Percentiles rank a stretch among this genome's conserved stretches.
phyloP scores from a whole-genome alignment of 2,329 filamentous ascomycete genomes.

The Fusarium sp. region DNA sequence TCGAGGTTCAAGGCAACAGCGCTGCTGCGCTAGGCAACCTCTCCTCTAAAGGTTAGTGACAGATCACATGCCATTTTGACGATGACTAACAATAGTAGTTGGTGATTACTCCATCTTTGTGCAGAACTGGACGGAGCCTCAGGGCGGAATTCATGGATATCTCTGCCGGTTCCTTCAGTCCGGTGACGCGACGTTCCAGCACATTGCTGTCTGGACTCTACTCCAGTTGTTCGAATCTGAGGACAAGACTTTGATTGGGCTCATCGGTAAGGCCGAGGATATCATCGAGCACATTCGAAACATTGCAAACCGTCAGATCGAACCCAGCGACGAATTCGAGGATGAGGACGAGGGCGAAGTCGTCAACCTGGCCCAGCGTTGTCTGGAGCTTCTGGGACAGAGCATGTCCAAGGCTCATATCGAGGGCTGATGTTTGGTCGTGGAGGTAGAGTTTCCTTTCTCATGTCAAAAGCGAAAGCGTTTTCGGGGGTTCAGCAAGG shows the following conservation, averaged over 20 bases:
- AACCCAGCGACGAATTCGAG: slow-evolving; percentile 86
- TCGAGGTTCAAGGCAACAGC: slow-evolving; percentile 98
- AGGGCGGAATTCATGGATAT: slow-evolving; percentile 96
- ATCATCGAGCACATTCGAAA: slow-evolving; percentile 92
- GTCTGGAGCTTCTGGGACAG: slow-evolving; percentile 86
- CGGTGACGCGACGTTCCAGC: slow-evolving; percentile 96
- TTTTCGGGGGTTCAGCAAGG: slow-evolving; percentile 31
- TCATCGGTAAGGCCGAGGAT: slow-evolving; percentile 90
- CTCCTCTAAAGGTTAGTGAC: slow-evolving; percentile 87
- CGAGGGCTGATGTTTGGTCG: slow-evolving; percentile 70
- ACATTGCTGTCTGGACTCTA: slow-evolving; percentile 98
- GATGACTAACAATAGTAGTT: slow-evolving; percentile 65
- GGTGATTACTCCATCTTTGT: slow-evolving; percentile 98
- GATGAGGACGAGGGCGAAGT: slow-evolving; percentile 95
- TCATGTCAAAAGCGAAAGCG: slow-evolving; percentile 47
- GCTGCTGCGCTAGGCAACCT: slow-evolving; percentile 95
- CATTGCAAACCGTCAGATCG: slow-evolving; percentile 90
- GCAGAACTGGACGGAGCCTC: slow-evolving; percentile 91
- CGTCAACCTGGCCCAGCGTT: slow-evolving; percentile 89
- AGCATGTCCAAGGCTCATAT: slow-evolving; percentile 82
- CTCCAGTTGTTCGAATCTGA: slow-evolving; percentile 96
- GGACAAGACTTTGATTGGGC: slow-evolving; percentile 86
- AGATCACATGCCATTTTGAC: background rate
- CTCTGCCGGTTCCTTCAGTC: slow-evolving; percentile 92
- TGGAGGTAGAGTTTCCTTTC: slow-evolving; percentile 23